These are phyloP conservation scores for Dothideomycetes sp. DNA, from an alignment of 2,329 filamentous ascomycete species.

Conservation along the genomic window DNA sequence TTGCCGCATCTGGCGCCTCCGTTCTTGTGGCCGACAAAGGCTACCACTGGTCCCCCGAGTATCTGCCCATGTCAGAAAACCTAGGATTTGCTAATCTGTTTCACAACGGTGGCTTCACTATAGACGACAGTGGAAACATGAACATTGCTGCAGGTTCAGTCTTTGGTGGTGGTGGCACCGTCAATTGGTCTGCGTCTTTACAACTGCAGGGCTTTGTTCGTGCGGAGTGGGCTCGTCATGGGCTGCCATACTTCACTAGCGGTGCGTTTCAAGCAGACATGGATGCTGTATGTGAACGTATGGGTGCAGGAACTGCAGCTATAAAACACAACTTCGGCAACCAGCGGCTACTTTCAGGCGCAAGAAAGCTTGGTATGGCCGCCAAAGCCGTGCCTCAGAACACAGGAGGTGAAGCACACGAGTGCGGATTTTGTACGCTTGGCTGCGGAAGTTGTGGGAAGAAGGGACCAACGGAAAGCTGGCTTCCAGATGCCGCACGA, in stretches of 20 bases:
- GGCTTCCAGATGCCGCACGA: constrained; percentile 66
- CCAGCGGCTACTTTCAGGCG: constrained; percentile 60
- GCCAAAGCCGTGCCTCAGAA: constrained; percentile 68
- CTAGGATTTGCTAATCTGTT: constrained; percentile 54
- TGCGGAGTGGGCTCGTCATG: constrained; percentile 61
- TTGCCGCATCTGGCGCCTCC: constrained; percentile 62
- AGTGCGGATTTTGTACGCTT: constrained; percentile 54
- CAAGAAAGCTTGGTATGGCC: constrained; percentile 60
- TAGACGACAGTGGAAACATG: constrained; percentile 39
- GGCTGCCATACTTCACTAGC: constrained; percentile 63
- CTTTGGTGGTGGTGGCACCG: constrained; percentile 77
- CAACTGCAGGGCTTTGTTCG: constrained; percentile 67
- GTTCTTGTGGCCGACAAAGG: constrained; percentile 77
- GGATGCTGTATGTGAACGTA: constrained; percentile 65
- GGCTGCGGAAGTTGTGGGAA: constrained; percentile 59
- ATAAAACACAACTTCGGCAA: constrained; percentile 67
- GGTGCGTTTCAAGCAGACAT: constrained; percentile 65
- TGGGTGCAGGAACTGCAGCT: constrained; percentile 59
- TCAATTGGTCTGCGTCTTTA: constrained; percentile 69
- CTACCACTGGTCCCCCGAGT: constrained; percentile 61
- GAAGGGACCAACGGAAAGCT: constrained; percentile 65
- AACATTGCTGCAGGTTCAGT: constrained; percentile 56
- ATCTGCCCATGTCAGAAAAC: constrained; percentile 62
- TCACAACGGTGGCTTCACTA: constrained; percentile 53
- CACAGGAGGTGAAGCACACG: constrained; percentile 60